Evolutionary conservation across 2,329 filamentous ascomycete genomes (phyloP).

Genomic region (Diaporthe amygdali): DNA sequence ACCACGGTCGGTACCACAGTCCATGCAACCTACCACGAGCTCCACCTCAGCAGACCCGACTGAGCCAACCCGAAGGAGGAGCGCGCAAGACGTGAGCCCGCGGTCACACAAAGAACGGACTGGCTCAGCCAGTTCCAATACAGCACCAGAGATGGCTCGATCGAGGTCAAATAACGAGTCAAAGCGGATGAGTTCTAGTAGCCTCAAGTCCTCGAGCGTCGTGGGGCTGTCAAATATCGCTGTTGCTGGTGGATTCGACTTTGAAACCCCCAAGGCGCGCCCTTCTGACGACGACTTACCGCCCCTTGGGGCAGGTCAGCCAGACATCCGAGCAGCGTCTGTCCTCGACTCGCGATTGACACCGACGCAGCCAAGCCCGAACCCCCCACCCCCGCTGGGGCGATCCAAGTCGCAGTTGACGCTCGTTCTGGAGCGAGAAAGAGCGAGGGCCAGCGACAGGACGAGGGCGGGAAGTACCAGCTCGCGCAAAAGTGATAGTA

Average conservation of each 20-base stretch:
- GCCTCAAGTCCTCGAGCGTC: slow-evolving; percentile 28
- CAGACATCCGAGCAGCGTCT: slow-evolving; percentile 36
- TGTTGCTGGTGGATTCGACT: slow-evolving; percentile 33
- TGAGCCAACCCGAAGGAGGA: background rate
- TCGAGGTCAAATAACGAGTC: slow-evolving; percentile 24
- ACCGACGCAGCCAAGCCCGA: slow-evolving; percentile 54
- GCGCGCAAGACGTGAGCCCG: background rate
- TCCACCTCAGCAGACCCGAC: background rate
- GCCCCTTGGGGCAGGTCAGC: slow-evolving; percentile 26
- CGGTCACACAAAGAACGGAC: background rate
- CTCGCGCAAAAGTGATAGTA: background rate
- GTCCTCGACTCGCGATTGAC: slow-evolving; percentile 45
- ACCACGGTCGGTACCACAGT: slow-evolving; percentile 1
- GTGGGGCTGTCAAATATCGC: slow-evolving; percentile 30
- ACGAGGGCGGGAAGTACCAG: background rate
- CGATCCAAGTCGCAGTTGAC: slow-evolving; percentile 66
- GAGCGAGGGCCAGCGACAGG: slow-evolving; percentile 38
- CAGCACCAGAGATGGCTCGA: slow-evolving; percentile 18
- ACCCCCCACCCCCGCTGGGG: slow-evolving; percentile 54
- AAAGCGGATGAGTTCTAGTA: slow-evolving; percentile 25
- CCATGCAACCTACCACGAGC: background rate
- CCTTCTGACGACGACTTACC: slow-evolving; percentile 18
- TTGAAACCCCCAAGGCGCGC: slow-evolving; percentile 28
- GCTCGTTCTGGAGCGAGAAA: slow-evolving; percentile 61
- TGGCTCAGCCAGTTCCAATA: background rate